A percentile compares a stretch with the other conserved stretches of the same genome.
phyloP scores from a whole-genome alignment of 2,329 filamentous ascomycete genomes.

The Apiospora arundinis region DNA sequence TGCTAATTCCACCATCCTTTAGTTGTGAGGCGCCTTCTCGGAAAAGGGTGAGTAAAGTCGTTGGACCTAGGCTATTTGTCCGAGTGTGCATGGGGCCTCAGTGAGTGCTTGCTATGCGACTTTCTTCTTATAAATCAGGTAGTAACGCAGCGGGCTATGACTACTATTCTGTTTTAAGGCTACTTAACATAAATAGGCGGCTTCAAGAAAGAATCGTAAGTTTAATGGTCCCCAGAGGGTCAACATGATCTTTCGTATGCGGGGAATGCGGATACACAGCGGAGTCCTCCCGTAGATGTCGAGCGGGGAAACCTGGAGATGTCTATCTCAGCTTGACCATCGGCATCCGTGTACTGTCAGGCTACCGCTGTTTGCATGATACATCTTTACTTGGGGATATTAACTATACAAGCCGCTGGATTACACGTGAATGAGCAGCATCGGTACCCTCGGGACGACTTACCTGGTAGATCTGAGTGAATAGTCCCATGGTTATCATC shows the following conservation, averaged over 20 bases:
- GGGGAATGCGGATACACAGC: neutral
- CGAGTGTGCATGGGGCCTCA: too few species aligned
- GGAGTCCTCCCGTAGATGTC: neutral
- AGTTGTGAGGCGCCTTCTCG: too few species aligned
- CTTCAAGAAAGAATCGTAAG: neutral
- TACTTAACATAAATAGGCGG: neutral
- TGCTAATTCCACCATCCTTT: too few species aligned
- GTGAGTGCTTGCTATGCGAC: too few species aligned
- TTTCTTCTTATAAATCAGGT: neutral
- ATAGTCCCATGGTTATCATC: neutral
- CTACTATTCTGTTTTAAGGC: too few species aligned
- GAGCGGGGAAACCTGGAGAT: neutral
- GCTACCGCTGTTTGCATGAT: neutral
- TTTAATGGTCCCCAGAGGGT: neutral
- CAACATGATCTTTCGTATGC: neutral
- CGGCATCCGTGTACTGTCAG: neutral
- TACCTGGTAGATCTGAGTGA: neutral
- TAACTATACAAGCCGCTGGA: too few species aligned
- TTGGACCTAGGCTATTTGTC: too few species aligned
- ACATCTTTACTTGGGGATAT: too few species aligned
- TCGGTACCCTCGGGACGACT: neutral
- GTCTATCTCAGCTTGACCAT: neutral
- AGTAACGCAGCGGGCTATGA: neutral
- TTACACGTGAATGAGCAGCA: neutral
- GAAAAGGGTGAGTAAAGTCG: too few species aligned